Evolutionary conservation across 345 rosid species (phyloP), one percentile per base, ranked within the genome.

Genomic region (Hirschfeldia incana): DNA sequence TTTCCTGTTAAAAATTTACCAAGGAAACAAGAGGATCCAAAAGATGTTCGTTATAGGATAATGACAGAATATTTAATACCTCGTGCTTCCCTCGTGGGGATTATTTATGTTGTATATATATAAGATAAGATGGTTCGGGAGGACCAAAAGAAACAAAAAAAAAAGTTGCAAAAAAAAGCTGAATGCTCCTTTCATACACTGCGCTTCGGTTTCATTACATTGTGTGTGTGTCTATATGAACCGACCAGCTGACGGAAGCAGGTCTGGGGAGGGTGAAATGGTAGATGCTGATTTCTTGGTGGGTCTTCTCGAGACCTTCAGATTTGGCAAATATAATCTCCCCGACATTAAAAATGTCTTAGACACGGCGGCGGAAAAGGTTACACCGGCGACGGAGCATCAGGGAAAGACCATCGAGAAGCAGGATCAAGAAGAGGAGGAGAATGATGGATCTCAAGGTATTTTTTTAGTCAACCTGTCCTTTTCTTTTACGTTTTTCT

Each of bases 41-140:
- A 27, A 59, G 36, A 44, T 4, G 44, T 8, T 68, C 30, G 37
- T 65, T 29, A 60, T 6, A 10, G 10, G 39, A 30, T 12, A 5
- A 7, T 29, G 42, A 21, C 34, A 17, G 67, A 49, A 71, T 71
- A 65, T 39, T 46, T 79, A 67, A 73, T 4, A 1, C 39, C 74
- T 73, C 77, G 78, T 79, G 82, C 82, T 67, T 79, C 74, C 69
- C 82, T 67, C 82, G 78, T 79, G 78, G 78, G 64, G 15, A 58
- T 73, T 73, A 2, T 72, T 71, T 72, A 58, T 72, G 27, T 13
- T 58, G 8, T 57, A 29, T 59, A 36, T 58, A 32, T 12, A 46
- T 12, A 49, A 13, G 57, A 13, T 49, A 30, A 72, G 12, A 58
- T 57, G 21, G 46, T 46, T 65, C 0, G 44, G 29, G 37, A 6